These are phyloP conservation scores for Aspergillus sclerotiicarbonarius DNA, from an alignment of 495 filamentous ascomycete species.

Conservation along the genomic window DNA sequence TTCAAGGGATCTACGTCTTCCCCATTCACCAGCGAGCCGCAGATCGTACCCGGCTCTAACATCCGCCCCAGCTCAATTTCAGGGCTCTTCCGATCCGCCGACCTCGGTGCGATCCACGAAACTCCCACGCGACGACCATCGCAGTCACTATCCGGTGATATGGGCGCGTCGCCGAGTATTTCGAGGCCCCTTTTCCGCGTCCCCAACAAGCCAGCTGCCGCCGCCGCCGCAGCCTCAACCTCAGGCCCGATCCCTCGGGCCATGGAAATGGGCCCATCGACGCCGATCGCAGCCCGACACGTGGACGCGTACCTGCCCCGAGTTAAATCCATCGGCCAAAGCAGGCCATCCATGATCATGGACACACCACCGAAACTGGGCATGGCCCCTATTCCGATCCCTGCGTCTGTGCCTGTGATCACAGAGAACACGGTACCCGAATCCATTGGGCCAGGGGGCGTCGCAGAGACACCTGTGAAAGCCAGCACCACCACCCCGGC, in stretches of 20 bases:
- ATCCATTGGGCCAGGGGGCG: neutral
- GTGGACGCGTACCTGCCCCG: slow-evolving; percentile 13
- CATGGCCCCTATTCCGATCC: neutral
- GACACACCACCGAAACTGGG: slow-evolving; percentile 43
- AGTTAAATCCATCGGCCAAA: slow-evolving; percentile 5
- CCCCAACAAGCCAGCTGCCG: slow-evolving; percentile 14
- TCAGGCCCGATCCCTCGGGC: slow-evolving; percentile 38
- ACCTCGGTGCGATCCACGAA: slow-evolving; percentile 41
- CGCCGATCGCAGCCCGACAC: slow-evolving; percentile 33
- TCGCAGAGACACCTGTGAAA: slow-evolving; percentile 17
- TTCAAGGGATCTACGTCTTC: slow-evolving; percentile 12
- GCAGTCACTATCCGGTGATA: slow-evolving; percentile 27
- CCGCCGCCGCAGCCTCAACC: neutral
- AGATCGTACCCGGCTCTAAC: slow-evolving; percentile 21
- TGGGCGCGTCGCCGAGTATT: slow-evolving; percentile 15
- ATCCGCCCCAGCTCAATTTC: slow-evolving; percentile 21
- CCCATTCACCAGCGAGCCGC: slow-evolving; percentile 20
- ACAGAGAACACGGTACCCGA: slow-evolving; percentile 1
- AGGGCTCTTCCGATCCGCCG: slow-evolving; percentile 9
- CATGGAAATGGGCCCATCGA: slow-evolving; percentile 28
- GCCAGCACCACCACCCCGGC: slow-evolving; percentile 15
- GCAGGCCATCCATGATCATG: slow-evolving; percentile 29
- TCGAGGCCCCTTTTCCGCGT: slow-evolving; percentile 35
- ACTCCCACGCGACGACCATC: slow-evolving; percentile 53
- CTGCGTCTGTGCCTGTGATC: slow-evolving; percentile 6